Percentiles rank a stretch among this genome's conserved stretches.
phyloP scores from a whole-genome alignment of 23 red algal genomes.

The Chondrus crispus region DNA sequence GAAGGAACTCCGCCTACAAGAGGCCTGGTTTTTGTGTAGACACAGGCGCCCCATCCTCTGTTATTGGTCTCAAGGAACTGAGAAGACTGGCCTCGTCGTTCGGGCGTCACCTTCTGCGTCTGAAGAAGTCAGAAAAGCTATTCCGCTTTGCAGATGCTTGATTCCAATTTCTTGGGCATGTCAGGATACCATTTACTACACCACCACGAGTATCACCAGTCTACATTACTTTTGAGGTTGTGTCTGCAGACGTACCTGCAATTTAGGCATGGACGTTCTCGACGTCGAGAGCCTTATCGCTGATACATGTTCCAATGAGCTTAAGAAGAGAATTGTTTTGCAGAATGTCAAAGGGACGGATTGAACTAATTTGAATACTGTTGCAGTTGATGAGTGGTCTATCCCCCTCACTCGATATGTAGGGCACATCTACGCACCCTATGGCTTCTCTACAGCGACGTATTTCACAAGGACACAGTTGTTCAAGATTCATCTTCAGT shows the following conservation, averaged over 20 bases:
- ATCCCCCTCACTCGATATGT: background rate
- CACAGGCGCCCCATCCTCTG: background rate
- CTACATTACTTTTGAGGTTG: background rate
- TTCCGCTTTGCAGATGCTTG: background rate
- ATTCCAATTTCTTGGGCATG: background rate
- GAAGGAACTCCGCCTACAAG: too few species aligned
- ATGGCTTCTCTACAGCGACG: background rate
- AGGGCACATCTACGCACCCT: background rate
- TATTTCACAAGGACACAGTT: background rate
- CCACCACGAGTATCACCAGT: background rate
- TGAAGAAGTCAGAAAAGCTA: background rate
- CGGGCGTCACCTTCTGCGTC: background rate
- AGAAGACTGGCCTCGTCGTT: background rate
- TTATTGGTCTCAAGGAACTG: background rate
- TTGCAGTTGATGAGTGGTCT: background rate
- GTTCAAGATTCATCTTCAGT: background rate
- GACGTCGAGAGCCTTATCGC: background rate
- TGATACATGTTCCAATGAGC: background rate
- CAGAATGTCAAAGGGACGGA: background rate
- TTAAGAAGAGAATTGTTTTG: background rate
- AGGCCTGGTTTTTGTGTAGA: background rate
- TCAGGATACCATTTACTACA: background rate
- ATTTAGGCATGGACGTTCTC: background rate
- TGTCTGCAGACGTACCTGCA: background rate
- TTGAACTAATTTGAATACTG: too few species aligned